These are phyloP conservation scores for Fusarium virguliforme DNA, from an alignment of 2,329 filamentous ascomycete species.

Conservation along the genomic window DNA sequence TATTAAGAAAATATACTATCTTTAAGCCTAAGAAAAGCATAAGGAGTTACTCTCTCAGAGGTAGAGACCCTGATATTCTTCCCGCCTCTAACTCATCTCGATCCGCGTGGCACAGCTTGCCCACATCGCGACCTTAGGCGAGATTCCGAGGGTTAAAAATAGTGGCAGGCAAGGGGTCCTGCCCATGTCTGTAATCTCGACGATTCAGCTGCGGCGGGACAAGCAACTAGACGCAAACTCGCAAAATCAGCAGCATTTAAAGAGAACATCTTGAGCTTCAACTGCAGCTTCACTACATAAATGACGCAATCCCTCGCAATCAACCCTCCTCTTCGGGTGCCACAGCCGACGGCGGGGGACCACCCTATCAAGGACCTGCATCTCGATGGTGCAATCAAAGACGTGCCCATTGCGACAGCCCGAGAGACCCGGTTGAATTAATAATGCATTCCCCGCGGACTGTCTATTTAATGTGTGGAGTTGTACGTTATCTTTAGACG, in stretches of 20 bases:
- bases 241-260: background rate
- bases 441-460: slow-evolving; percentile 16
- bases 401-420: slow-evolving; percentile 9
- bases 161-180: too few relatives aligned
- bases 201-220: background rate
- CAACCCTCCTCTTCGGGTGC: slow-evolving; percentile 3
- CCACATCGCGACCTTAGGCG: background rate
- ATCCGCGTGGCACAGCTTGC: background rate
- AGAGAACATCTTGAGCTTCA: background rate
- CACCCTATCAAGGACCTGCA: slow-evolving; percentile 26
- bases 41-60: too few relatives aligned
- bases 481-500: background rate
- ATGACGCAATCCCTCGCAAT: background rate
- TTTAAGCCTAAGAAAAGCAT: too few relatives aligned
- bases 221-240: background rate
- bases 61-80: too few relatives aligned
- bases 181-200: background rate
- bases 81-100: background rate
- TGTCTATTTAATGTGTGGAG: slow-evolving; percentile 11
- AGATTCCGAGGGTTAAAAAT: too few relatives aligned
- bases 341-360: background rate
- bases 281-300: background rate
- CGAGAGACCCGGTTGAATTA: slow-evolving; percentile 17
- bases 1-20: too few relatives aligned
- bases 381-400: slow-evolving; percentile 32